Conservation (phyloP, 257 asterid species). For the Catharanthus roseus region DNA sequence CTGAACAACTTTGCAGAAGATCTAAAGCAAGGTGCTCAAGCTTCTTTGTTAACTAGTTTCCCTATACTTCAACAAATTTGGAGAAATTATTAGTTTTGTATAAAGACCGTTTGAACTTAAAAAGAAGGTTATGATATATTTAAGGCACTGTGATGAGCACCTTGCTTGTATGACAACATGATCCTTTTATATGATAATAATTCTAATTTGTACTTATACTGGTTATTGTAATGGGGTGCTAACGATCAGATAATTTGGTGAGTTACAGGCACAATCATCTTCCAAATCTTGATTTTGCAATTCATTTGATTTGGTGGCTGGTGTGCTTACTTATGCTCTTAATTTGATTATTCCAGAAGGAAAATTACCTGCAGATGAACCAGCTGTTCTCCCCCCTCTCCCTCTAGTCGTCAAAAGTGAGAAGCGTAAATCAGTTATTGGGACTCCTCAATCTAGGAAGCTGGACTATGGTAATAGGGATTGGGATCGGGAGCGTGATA, state of each 20-base stretch:
- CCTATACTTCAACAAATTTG: not conserved
- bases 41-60: conserved; percentile 12
- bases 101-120: not conserved
- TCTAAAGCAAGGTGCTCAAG: conserved; percentile 14
- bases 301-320: not conserved
- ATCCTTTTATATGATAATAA: too few relatives aligned
- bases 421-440: conserved; percentile 42
- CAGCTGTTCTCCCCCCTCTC: conserved; percentile 77
- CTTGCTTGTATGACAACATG: not conserved
- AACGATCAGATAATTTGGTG: not conserved
- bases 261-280: too few relatives aligned
- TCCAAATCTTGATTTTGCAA: conserved; percentile 1
- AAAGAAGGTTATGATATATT: not conserved
- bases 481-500: conserved; percentile 80
- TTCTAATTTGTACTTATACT: not conserved
- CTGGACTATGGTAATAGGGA: conserved; percentile 73
- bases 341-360: conserved; percentile 55
- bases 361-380: conserved; percentile 81
- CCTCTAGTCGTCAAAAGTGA: conserved; percentile 77
- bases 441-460: conserved; percentile 40
- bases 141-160: not conserved
- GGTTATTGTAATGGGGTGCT: not conserved
- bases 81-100: not conserved
- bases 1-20: too few relatives aligned
- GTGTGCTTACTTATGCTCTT: conserved; percentile 1